Base-by-base conservation (phyloP, 371 early-diverging fungal species). In the Apophysomyces sp. region DNA sequence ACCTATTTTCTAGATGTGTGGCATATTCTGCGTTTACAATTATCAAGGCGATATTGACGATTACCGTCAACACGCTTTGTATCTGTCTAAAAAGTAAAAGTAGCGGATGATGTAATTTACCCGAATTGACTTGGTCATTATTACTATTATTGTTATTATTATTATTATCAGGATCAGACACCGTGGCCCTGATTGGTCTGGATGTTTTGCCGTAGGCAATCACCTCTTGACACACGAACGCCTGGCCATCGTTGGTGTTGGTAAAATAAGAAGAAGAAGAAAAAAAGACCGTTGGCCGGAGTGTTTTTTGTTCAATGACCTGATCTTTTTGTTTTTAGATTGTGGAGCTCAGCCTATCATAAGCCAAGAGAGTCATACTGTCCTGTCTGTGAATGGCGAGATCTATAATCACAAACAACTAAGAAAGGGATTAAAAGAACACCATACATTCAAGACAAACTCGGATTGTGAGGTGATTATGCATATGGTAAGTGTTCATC, bases 161-260 rank as follows among this genome's bases (percentile, higher is more conserved):
- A 21, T 37, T 12, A 6, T 34, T 52, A 18, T 58, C 61, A 76
- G 77, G 57, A 77, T 98, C 44, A 86, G 98, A 65, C 98, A 98
- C 72, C 93, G 98, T 72, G 98, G 98, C 39, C 98, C 98, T 31
- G 97, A 98, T 81, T 96, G 96, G 96, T 91, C 89, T 74, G 98
- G 98, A 37, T 90, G 91, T 80, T 80, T 82, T 31, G 81, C 90
- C 39, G 72, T 76, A 30, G 89, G 86, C 60, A 90, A 93, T 85
- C 85, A 89, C 82, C 91, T 97, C 62, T 73, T 98, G 41, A 90
- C 92, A 80, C 98, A 98, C 72, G 98, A 98, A 78, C 94, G 98
- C 76, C 77, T 98, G 59, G 96, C 98, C 53, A 98, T 98, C 72
- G 97, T 97, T 55, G 98, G 98, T 71, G 90, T 96, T 64, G 93